These are phyloP conservation scores for Sclerotinia minor DNA, from an alignment of 2,329 filamentous ascomycete species.

Conservation along the genomic window DNA sequence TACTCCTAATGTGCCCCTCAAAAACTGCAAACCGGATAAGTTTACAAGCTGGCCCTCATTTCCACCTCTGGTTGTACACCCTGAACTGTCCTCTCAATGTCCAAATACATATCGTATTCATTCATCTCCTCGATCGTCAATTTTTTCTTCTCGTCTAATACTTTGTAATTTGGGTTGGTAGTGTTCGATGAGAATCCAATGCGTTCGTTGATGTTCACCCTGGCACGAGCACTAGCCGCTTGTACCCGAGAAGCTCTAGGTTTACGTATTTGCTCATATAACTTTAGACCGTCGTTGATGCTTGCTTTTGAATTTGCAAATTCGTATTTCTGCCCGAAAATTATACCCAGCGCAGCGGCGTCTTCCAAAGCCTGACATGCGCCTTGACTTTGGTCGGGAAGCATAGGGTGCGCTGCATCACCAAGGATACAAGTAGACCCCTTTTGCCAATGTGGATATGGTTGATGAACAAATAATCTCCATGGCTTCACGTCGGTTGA, in stretches of 20 bases:
- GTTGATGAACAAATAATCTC: slow-evolving; percentile 50
- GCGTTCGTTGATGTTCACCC: slow-evolving; percentile 59
- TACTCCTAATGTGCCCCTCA: background rate
- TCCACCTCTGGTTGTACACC: slow-evolving; percentile 11
- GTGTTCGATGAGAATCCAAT: slow-evolving; percentile 43
- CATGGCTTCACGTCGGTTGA: slow-evolving; percentile 40
- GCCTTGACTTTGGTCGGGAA: slow-evolving; percentile 68
- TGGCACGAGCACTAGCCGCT: slow-evolving; percentile 55
- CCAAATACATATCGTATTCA: slow-evolving; percentile 59
- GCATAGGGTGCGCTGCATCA: slow-evolving; percentile 67
- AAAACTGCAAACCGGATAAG: background rate
- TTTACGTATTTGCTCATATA: slow-evolving; percentile 53
- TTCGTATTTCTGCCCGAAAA: slow-evolving; percentile 34
- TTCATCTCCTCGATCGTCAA: slow-evolving; percentile 71
- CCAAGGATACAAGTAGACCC: slow-evolving; percentile 57
- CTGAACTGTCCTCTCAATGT: slow-evolving; percentile 45
- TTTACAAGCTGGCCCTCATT: slow-evolving; percentile 21
- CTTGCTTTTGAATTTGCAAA: slow-evolving; percentile 23
- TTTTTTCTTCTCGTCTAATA: slow-evolving; percentile 58
- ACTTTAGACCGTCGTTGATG: slow-evolving; percentile 45
- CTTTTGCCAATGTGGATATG: slow-evolving; percentile 58
- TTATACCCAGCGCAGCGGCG: slow-evolving; percentile 42
- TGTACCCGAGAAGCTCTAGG: slow-evolving; percentile 57
- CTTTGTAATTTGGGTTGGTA: slow-evolving; percentile 55
- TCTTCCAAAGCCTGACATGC: slow-evolving; percentile 49